These are phyloP conservation scores for Hygrophila difformis DNA, from an alignment of 257 asterid genomes.

Conservation along the genomic window DNA sequence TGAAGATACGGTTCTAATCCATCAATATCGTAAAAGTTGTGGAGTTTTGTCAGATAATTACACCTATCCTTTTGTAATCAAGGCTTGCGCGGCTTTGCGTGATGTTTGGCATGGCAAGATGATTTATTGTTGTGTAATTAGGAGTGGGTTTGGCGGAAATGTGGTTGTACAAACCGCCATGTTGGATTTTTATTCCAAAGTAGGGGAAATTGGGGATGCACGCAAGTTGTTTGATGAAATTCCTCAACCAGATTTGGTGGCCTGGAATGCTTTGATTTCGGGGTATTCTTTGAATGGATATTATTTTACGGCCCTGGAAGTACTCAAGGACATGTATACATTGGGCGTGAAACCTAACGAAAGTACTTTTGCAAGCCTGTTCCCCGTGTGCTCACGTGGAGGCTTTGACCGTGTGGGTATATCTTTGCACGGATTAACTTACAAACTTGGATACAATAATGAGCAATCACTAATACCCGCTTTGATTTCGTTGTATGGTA, in stretches of 20 bases:
- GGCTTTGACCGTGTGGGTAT: slow-evolving; percentile 21
- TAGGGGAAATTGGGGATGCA: slow-evolving; percentile 35
- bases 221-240: slow-evolving; percentile 46
- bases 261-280: slow-evolving; percentile 60
- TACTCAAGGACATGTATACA: slow-evolving; percentile 26
- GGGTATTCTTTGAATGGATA: slow-evolving; percentile 51
- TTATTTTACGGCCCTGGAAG: slow-evolving; percentile 25
- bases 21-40: slow-evolving; percentile 26
- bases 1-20: slow-evolving; percentile 27
- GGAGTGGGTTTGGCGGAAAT: slow-evolving; percentile 38
- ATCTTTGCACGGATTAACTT: slow-evolving; percentile 42
- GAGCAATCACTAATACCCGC: slow-evolving; percentile 43
- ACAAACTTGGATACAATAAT: slow-evolving; percentile 34
- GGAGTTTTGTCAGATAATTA: slow-evolving; percentile 46
- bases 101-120: slow-evolving; percentile 27
- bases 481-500: slow-evolving; percentile 48
- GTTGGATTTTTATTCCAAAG: slow-evolving; percentile 34
- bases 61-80: slow-evolving; percentile 57
- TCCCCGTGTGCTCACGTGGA: slow-evolving; percentile 41
- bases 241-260: slow-evolving; percentile 40
- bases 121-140: slow-evolving; percentile 33
- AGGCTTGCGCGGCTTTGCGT: slow-evolving; percentile 40
- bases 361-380: slow-evolving; percentile 45
- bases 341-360: slow-evolving; percentile 39
- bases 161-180: slow-evolving; percentile 44